Conservation (phyloP, 2,329 filamentous ascomycete species). For the Magnaporthales sp. region DNA sequence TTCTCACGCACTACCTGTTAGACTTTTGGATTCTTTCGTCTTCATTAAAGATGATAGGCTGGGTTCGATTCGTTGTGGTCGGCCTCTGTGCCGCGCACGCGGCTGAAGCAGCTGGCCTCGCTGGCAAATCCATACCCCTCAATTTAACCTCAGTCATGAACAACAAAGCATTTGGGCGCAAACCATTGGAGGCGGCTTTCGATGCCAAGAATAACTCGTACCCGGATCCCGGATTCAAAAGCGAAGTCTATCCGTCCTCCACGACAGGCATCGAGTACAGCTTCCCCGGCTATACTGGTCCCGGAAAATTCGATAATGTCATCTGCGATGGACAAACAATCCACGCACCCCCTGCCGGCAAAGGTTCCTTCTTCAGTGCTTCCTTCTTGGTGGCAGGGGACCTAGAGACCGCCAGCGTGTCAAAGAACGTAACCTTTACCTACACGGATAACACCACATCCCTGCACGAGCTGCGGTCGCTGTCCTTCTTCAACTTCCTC, state of each 20-base stretch:
- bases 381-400: conserved; percentile 32
- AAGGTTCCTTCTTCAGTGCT: conserved; percentile 26
- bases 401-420: conserved; percentile 24
- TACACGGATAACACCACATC: conserved; percentile 32
- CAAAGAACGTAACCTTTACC: conserved; percentile 30
- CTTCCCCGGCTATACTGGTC: conserved; percentile 31
- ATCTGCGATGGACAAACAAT: conserved; percentile 32
- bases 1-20: background rate
- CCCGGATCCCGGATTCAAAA: conserved; percentile 22
- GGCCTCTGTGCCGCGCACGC: background rate
- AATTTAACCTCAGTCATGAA: conserved; percentile 30
- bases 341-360: conserved; percentile 16
- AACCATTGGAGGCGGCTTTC: conserved; percentile 35
- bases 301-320: conserved; percentile 29
- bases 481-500: conserved; percentile 33
- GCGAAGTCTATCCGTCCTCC: conserved; percentile 26
- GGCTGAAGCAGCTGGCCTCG: background rate
- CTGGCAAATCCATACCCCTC: conserved; percentile 17
- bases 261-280: conserved; percentile 30
- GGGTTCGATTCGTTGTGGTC: background rate
- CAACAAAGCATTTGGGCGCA: conserved; percentile 36
- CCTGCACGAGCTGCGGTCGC: conserved; percentile 30
- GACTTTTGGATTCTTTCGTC: background rate
- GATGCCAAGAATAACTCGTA: conserved; percentile 32
- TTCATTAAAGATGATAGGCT: background rate